Evolutionary conservation across 352 stramenopile genomes (phyloP), one percentile per base, ranked within the genome.

Genomic region (Globisporangium cederbergense): DNA sequence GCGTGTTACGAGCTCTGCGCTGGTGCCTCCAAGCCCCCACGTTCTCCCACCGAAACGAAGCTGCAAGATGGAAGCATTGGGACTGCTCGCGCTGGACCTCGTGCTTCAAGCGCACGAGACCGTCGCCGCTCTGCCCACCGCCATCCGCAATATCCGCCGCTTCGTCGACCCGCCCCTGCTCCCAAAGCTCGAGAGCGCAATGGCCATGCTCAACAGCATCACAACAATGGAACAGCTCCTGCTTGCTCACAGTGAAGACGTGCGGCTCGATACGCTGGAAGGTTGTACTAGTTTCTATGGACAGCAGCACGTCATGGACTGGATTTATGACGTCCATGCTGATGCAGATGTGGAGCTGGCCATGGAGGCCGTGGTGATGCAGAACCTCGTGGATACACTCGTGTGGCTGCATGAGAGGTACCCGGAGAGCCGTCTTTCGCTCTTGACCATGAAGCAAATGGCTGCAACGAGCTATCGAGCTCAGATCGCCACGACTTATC

Each of bases 361-460:
- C 1, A 28, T 57, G 16, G 9, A 16, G 3, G 28, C 18, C 2
- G 28, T 57, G 11, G 30, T 18, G 0, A 42, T 25, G 9, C 14
- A 2, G 2, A 20, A n/a, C 7, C 2, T 22, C 25, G 32, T 57
- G 16, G 16, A 57, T 11, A n/a, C 3, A 16, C 51, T 57, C 28
- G 28, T 6, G 51, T 43, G 51, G 30, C 51, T 57, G 28, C 51
- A 57, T 9, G 51, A 57, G 25, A 55, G 14, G 25, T 20, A 55
- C 18, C 25, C 49, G 0, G 40, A 46, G 11, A 25, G 18, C 45
- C 18, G 18, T 4, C 45, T 50, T 5, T 28, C 16, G 2, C 6
- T 50, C 18, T 28, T n/a, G n/a, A 28, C 16, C 4, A 50, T 50
- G 16, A 9, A 50, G 18, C 18, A 13, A 50, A 50, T 50, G 5